Percentiles rank a stretch among this genome's conserved stretches.
These are phyloP conservation scores for Nakaseomyces glabratus DNA, from an alignment of 1,139 yeast species.

Conservation along the genomic window DNA sequence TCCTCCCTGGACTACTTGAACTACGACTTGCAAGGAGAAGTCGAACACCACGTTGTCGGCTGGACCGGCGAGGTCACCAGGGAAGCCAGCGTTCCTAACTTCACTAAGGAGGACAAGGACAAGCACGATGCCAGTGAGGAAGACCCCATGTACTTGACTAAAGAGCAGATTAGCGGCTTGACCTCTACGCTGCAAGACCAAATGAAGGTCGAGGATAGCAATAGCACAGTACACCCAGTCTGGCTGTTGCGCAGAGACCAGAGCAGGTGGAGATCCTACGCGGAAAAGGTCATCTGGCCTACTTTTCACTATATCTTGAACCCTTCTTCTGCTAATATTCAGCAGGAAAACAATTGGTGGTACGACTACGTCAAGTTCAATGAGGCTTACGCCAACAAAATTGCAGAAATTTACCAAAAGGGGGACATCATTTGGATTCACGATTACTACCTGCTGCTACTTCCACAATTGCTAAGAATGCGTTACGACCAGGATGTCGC, in stretches of 20 bases:
- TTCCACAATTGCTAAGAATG: conserved; percentile 83
- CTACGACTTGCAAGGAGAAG: conserved; percentile 47
- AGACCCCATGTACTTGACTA: conserved; percentile 55
- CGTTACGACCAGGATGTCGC: conserved; percentile 61
- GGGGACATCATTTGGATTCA: conserved; percentile 96
- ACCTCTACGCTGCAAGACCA: conserved; percentile 20
- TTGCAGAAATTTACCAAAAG: conserved; percentile 62
- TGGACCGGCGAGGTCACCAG: conserved; percentile 84
- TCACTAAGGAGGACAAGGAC: conserved; percentile 11
- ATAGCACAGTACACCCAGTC: conserved; percentile 65
- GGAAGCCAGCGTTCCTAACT: conserved; percentile 3
- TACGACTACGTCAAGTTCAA: conserved; percentile 82
- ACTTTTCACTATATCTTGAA: conserved; percentile 86
- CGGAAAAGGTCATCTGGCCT: conserved; percentile 91
- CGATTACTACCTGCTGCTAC: conserved; percentile 75
- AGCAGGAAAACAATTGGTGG: conserved; percentile 75
- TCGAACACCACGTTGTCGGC: conserved; percentile 84
- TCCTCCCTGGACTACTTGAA: conserved; percentile 61
- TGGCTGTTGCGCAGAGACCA: conserved; percentile 71
- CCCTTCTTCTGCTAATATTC: conserved; percentile 53
- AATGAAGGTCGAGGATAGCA: conserved; percentile 28
- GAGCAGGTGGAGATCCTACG: conserved; percentile 74
- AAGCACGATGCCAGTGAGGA: conserved; percentile 31
- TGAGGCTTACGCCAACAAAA: conserved; percentile 78
- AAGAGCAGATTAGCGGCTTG: conserved; percentile 41